phyloP scores from a whole-genome alignment of 108 stramenopile genomes.

The Schizochytrium sp. region DNA sequence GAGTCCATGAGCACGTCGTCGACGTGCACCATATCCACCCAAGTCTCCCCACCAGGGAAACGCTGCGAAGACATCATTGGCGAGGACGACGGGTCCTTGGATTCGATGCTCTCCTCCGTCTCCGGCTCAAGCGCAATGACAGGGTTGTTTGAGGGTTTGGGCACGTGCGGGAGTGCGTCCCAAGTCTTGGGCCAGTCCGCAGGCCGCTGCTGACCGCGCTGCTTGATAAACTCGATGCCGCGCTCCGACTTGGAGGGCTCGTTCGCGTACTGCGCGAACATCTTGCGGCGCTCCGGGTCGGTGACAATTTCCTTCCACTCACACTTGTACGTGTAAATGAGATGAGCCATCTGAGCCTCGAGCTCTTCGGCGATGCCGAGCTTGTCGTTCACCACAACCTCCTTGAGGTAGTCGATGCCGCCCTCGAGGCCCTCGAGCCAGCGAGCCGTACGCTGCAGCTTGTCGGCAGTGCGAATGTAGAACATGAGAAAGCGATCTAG shows the following conservation, averaged over 20 bases:
- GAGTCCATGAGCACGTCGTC: slow-evolving; percentile 67
- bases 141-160: background rate
- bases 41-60: slow-evolving; percentile 68
- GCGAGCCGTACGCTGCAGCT: slow-evolving; percentile 71
- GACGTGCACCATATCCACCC: slow-evolving; percentile 63
- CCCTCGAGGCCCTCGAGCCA: slow-evolving; percentile 74
- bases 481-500: slow-evolving; percentile 84
- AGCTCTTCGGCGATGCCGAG: slow-evolving; percentile 78
- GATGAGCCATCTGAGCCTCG: slow-evolving; percentile 70
- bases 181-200: slow-evolving; percentile 80
- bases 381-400: slow-evolving; percentile 82
- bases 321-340: slow-evolving; percentile 83
- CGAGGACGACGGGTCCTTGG: slow-evolving; percentile 49
- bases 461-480: slow-evolving; percentile 81
- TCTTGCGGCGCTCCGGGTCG: slow-evolving; percentile 57
- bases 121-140: background rate
- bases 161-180: slow-evolving; percentile 54
- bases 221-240: slow-evolving; percentile 75
- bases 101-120: background rate
- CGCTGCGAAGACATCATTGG: slow-evolving; percentile 39
- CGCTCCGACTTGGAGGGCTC: slow-evolving; percentile 61
- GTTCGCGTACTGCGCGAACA: slow-evolving; percentile 80
- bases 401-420: slow-evolving; percentile 74
- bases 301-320: slow-evolving; percentile 85
- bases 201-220: slow-evolving; percentile 72